Conservation (phyloP, 2,329 filamentous ascomycete species). For the Exophiala dermatitidis region DNA sequence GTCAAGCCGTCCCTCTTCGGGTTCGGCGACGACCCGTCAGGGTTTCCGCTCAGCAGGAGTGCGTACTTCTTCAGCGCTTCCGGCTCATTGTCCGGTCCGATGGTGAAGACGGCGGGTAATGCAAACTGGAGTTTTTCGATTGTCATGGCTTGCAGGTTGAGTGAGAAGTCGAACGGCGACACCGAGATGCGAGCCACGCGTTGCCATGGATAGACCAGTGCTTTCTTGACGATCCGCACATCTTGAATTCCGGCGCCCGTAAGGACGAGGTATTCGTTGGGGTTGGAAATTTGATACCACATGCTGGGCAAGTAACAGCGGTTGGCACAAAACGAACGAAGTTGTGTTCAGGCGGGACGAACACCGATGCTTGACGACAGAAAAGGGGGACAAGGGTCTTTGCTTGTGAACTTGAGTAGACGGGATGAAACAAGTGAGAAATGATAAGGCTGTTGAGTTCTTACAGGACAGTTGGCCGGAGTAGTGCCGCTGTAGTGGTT, state of each 20-base stretch:
- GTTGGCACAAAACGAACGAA: neutral
- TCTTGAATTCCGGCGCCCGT: conserved; percentile 69
- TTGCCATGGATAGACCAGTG: conserved; percentile 65
- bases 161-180: conserved; percentile 63
- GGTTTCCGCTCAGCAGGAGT: conserved; percentile 63
- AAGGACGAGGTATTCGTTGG: conserved; percentile 80
- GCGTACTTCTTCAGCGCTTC: conserved; percentile 74
- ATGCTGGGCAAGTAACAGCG: conserved; percentile 2
- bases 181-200: conserved; percentile 41
- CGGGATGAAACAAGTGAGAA: no score
- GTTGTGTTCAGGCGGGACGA: no score
- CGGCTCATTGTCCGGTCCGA: conserved; percentile 66
- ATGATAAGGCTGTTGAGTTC: no score
- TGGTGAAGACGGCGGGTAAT: conserved; percentile 76
- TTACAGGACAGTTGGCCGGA: no score
- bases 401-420: no score
- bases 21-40: conserved; percentile 38
- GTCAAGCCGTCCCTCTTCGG: conserved; percentile 32
- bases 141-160: conserved; percentile 82
- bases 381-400: no score
- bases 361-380: no score
- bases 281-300: conserved; percentile 61
- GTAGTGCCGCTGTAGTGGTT: no score
- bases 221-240: conserved; percentile 71
- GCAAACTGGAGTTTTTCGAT: conserved; percentile 78